A percentile compares a stretch with the other conserved stretches of the same genome.
These are phyloP conservation scores for Paraphaeosphaeria sporulosa DNA, from an alignment of 2,329 filamentous ascomycete genomes.

Conservation along the genomic window DNA sequence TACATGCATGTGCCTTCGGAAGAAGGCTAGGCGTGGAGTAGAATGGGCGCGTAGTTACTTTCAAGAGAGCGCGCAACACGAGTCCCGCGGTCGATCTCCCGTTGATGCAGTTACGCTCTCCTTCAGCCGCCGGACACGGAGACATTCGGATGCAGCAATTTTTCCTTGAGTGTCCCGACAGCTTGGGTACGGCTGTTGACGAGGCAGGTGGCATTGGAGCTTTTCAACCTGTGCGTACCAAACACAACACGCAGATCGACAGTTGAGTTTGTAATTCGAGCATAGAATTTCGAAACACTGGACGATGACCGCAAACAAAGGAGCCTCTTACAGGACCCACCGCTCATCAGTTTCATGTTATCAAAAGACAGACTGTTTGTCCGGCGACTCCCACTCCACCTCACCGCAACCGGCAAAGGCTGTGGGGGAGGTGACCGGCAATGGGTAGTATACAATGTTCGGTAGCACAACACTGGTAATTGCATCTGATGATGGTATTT, in stretches of 20 bases:
- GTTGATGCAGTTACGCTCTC: slow-evolving; percentile 15
- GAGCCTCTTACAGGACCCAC: background rate
- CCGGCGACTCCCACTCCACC: background rate
- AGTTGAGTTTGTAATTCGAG: background rate
- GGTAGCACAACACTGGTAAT: slow-evolving; percentile 6
- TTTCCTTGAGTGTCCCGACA: background rate
- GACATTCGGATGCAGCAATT: slow-evolving; percentile 13
- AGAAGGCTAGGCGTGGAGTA: slow-evolving; percentile 2
- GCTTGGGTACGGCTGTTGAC: slow-evolving; percentile 14
- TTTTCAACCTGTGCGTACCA: slow-evolving; percentile 1
- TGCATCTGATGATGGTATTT: slow-evolving; percentile 15
- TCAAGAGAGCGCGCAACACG: slow-evolving; percentile 1
- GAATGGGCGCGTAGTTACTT: slow-evolving; percentile 1
- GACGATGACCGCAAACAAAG: slow-evolving; percentile 9
- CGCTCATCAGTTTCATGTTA: background rate
- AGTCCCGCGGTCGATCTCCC: slow-evolving; percentile 29
- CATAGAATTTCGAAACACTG: background rate
- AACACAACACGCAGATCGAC: background rate
- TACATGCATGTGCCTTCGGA: background rate
- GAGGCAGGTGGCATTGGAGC: slow-evolving; percentile 17
- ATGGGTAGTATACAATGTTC: background rate
- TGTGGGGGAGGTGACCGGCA: background rate
- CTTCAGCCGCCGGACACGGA: slow-evolving; percentile 26
- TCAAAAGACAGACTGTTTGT: background rate
- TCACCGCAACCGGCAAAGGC: background rate